Evolutionary conservation across 2,329 filamentous ascomycete genomes (phyloP).

Genomic region (Metarhizium brunneum): DNA sequence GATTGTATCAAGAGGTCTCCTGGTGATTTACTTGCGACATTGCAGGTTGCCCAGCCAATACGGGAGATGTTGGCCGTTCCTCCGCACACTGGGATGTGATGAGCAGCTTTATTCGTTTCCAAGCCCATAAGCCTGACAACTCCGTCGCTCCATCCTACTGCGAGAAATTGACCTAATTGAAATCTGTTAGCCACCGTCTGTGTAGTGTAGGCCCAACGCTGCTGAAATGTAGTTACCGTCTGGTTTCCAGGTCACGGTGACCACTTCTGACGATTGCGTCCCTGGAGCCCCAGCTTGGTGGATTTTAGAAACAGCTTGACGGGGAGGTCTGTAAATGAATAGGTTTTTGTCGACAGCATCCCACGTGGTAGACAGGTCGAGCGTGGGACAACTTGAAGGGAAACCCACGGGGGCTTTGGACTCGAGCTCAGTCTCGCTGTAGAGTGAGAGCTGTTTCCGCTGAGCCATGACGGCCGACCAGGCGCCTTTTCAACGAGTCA

Average conservation of each 20-base stretch:
- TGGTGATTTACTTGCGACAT: conserved; percentile 21
- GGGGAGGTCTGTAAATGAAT: conserved; percentile 68
- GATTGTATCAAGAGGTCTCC: conserved; percentile 4
- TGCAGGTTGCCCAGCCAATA: conserved; percentile 44
- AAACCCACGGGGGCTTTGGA: conserved; percentile 45
- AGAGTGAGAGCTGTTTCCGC: conserved; percentile 30
- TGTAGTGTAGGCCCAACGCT: not conserved
- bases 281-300: conserved; percentile 33
- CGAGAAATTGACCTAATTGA: conserved; percentile 60
- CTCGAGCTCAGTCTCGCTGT: conserved; percentile 50
- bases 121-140: conserved; percentile 66
- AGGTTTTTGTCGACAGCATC: conserved; percentile 61
- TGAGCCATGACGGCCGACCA: conserved; percentile 15
- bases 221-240: conserved; percentile 41
- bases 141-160: conserved; percentile 77
- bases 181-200: not conserved
- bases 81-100: conserved; percentile 53
- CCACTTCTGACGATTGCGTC: conserved; percentile 30
- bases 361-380: conserved; percentile 69
- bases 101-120: conserved; percentile 73
- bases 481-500: not conserved
- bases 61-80: conserved; percentile 35
- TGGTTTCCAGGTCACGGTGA: conserved; percentile 54
- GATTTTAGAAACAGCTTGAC: conserved; percentile 52
- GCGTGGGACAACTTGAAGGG: conserved; percentile 70